These are phyloP conservation scores for Nothomitra cinnamomea DNA, from an alignment of 2,329 filamentous ascomycete species.

Conservation along the genomic window DNA sequence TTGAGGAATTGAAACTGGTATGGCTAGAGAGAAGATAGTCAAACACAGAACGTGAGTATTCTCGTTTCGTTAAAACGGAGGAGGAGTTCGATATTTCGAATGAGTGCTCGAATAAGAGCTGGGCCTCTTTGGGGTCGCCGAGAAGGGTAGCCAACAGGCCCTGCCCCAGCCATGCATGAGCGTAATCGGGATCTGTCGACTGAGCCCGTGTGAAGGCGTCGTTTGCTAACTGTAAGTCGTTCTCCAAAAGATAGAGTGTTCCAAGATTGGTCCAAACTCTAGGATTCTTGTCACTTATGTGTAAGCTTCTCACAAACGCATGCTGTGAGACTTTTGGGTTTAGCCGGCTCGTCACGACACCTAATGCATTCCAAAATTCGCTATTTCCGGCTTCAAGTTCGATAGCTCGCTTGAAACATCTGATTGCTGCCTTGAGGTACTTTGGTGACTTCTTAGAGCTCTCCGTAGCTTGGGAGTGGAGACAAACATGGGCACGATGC, in stretches of 20 bases:
- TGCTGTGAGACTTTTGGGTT: constrained; percentile 85
- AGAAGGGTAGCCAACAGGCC: constrained; percentile 65
- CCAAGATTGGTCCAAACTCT: constrained; percentile 85
- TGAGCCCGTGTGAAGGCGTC: constrained; percentile 81
- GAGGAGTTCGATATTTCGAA: constrained; percentile 80
- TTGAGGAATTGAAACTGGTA: constrained; percentile 22
- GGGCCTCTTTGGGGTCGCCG: constrained; percentile 60
- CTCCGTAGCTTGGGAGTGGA: constrained; percentile 28
- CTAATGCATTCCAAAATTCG: constrained; percentile 94
- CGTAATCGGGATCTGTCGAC: constrained; percentile 84
- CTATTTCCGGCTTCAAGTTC: constrained; percentile 86
- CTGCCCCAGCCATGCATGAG: constrained; percentile 87
- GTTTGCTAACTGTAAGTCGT: constrained; percentile 73
- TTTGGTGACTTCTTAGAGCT: constrained; percentile 36
- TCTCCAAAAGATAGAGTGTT: constrained; percentile 67
- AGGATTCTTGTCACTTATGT: constrained; percentile 70
- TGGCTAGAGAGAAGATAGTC: constrained; percentile 52
- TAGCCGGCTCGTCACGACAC: constrained; percentile 72
- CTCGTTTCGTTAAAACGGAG: constrained; percentile 52
- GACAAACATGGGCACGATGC: constrained; percentile 57
- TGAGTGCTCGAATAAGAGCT: constrained; percentile 78
- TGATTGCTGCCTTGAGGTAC: constrained; percentile 66
- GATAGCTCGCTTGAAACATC: constrained; percentile 89
- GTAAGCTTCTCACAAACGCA: constrained; percentile 79
- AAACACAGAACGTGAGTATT: constrained; percentile 68